Evolutionary conservation across 306 rosid species (phyloP).

Genomic region (Alnus glutinosa): DNA sequence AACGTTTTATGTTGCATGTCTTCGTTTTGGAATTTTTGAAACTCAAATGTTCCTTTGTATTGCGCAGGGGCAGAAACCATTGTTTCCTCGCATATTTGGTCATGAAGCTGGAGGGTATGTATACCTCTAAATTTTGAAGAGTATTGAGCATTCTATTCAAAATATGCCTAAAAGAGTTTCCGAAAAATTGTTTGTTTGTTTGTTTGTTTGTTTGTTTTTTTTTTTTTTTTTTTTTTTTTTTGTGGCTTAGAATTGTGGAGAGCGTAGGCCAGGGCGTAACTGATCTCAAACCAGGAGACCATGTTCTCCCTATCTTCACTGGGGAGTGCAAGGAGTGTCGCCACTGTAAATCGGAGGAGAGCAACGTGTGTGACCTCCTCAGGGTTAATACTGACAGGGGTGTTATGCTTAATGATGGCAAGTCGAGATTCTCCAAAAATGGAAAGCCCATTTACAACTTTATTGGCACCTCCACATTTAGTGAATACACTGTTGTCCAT

Average conservation of each 20-base stretch:
- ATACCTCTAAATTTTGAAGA: background rate
- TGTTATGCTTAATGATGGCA: conserved; percentile 63
- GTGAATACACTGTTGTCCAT: conserved; percentile 80
- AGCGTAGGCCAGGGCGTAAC: conserved; percentile 93
- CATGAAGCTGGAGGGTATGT: conserved; percentile 96
- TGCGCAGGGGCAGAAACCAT: conserved; percentile 75
- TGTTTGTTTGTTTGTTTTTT: too few species aligned
- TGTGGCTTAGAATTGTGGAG: conserved; percentile 57
- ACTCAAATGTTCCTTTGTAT: conserved; percentile 6
- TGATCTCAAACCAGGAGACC: conserved; percentile 80
- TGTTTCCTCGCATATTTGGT: conserved; percentile 93
- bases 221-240: background rate
- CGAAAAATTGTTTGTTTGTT: too few species aligned
- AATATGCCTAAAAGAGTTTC: too few species aligned
- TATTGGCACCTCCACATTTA: conserved; percentile 88
- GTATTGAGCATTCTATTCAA: background rate
- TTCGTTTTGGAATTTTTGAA: background rate
- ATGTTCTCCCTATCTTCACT: conserved; percentile 87
- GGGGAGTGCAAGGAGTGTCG: conserved; percentile 88
- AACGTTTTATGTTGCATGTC: too few species aligned
- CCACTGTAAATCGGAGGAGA: conserved; percentile 85
- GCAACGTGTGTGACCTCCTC: conserved; percentile 92
- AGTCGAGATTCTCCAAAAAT: conserved; percentile 66
- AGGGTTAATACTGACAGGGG: conserved; percentile 90
- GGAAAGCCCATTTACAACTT: conserved; percentile 82